Base-by-base conservation (phyloP, 2,329 filamentous ascomycete genomes). In the Botrytis cinerea region DNA sequence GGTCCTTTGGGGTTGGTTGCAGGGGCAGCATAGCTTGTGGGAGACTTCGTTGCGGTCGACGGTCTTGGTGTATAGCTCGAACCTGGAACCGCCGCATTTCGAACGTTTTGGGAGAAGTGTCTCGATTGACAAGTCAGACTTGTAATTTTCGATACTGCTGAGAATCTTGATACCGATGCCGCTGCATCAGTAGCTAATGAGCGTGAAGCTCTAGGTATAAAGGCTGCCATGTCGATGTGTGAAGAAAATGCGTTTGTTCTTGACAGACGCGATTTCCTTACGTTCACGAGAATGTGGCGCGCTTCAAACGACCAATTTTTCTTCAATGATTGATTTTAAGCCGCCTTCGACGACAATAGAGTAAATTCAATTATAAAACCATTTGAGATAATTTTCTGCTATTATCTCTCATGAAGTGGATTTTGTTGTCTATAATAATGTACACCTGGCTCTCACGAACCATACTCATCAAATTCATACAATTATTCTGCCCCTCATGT, bases 1-100 rank as follows among this genome's bases (percentile, higher is more conserved):
- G 25, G 93, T 93, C 72, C 71, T 61, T 78, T 75, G 14, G 74
- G 25, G 61, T 70, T 73, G 9, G 71, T 16, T 2, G 67, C 38
- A 40, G 72, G 32, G 10, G 51, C 20, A 22, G 68, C n/a, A 61
- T 25, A 54, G 25, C 70, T 57, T 54, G 75, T 28, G 57, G 71
- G 45, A 71, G 72, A 68, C 40, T 61, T 73, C 20, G 68, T 22
- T 60, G 22, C 35, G 51, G 74, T 70, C 67, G 40, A 28, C 66
- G 75, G 38, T 70, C 78, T 79, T 66, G 76, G 76, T 57, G 67
- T 73, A 67, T 79, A 79, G 61, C 63, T 78, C 61, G 79, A 67
- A 62, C 75, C 73, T 76, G 79, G 76, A 40, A 73, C 74, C 46
- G 80, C 78, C 40, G 75, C 76, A 69, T 69, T 73, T 75, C 74